These are phyloP conservation scores for Lecanoromycetidae sp. DNA, from an alignment of 2,329 filamentous ascomycete genomes.

Conservation along the genomic window DNA sequence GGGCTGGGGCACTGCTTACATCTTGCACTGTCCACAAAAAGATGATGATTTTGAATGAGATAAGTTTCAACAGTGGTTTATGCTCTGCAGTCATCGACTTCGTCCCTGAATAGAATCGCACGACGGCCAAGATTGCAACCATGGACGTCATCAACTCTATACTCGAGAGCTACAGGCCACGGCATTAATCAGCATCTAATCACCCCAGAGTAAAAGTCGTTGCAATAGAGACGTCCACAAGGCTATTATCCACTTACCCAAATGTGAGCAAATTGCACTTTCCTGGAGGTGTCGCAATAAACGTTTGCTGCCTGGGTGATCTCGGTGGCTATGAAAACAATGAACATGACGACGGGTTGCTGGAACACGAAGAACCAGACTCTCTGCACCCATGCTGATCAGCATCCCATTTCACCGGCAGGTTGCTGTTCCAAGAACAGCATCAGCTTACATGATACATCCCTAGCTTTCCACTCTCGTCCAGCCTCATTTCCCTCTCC, in stretches of 20 bases:
- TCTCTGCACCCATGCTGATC: background rate
- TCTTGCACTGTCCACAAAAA: background rate
- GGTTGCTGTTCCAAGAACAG: background rate
- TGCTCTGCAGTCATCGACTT: background rate
- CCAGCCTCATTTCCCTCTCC: background rate
- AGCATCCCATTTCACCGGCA: background rate
- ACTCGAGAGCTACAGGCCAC: background rate
- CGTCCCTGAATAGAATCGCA: background rate
- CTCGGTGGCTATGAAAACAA: background rate
- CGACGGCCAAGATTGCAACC: background rate
- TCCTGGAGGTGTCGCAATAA: background rate
- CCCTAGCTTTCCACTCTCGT: background rate
- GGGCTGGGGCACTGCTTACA: background rate
- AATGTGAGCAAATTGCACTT: background rate
- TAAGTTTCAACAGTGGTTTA: background rate
- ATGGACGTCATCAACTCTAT: background rate
- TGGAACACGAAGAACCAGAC: background rate
- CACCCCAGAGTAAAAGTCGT: no score
- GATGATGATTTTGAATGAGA: background rate
- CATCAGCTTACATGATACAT: background rate
- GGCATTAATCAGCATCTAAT: background rate
- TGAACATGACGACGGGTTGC: background rate
- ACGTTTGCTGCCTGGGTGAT: background rate
- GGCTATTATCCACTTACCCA: background rate
- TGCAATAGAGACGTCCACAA: no score